Evolutionary conservation across 345 rosid genomes (phyloP).

Genomic region (Dovyalis caffra): DNA sequence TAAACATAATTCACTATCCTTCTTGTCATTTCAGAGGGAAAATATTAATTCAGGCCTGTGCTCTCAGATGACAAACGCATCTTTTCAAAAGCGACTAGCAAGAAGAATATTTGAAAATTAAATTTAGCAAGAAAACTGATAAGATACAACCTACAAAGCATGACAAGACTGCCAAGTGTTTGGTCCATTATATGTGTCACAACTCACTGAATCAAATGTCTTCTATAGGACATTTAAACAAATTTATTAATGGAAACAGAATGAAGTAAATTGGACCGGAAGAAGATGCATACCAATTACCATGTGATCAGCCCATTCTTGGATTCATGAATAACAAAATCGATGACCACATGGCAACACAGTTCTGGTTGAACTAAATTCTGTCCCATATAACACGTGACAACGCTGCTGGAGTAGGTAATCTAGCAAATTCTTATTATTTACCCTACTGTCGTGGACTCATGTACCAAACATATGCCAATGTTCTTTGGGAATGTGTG

Average conservation of each 20-base stretch:
- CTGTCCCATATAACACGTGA: conserved; percentile 96
- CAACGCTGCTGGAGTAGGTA: conserved; percentile 44
- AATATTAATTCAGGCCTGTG: neutral
- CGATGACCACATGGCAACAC: conserved; percentile 81
- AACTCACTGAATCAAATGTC: no score
- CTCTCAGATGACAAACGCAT: neutral
- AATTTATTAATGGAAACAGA: no score
- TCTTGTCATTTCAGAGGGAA: no score
- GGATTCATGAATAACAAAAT: conserved; percentile 80
- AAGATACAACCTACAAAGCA: no score
- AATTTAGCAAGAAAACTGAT: no score
- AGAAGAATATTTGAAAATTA: no score
- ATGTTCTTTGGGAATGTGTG: no score
- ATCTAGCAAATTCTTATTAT: no score
- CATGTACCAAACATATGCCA: no score
- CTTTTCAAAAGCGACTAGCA: neutral
- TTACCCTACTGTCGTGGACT: no score
- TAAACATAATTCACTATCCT: neutral
- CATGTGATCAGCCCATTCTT: conserved; percentile 75
- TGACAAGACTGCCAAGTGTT: no score
- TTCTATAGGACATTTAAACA: neutral
- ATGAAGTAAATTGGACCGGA: conserved; percentile 7
- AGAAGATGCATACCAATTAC: conserved; percentile 40
- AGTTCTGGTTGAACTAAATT: conserved; percentile 82
- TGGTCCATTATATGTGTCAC: no score